Conservation (phyloP, 2,329 filamentous ascomycete species). For the Paracamarosporium sp. region DNA sequence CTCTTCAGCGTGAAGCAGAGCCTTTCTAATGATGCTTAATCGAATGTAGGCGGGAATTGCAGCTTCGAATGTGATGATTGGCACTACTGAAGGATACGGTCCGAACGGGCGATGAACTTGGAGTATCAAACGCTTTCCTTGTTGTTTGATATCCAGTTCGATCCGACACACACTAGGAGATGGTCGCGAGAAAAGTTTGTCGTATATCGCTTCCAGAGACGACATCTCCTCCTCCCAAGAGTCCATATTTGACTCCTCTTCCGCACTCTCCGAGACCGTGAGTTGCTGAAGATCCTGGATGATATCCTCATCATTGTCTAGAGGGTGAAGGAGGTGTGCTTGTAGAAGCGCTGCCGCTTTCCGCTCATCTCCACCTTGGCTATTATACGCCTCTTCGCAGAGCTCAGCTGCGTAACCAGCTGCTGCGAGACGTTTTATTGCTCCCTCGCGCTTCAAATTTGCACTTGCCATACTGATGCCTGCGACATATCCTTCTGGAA, state of each 20-base stretch:
- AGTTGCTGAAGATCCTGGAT: slow-evolving; percentile 42
- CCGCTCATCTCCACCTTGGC: slow-evolving; percentile 73
- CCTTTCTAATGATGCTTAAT: slow-evolving; percentile 82
- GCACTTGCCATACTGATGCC: slow-evolving; percentile 86
- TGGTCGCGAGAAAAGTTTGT: slow-evolving; percentile 63
- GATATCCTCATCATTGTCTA: slow-evolving; percentile 35
- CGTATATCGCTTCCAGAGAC: slow-evolving; percentile 86
- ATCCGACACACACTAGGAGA: slow-evolving; percentile 74
- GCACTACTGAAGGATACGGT: slow-evolving; percentile 72
- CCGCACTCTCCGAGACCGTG: slow-evolving; percentile 48
- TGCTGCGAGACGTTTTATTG: slow-evolving; percentile 80
- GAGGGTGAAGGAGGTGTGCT: slow-evolving; percentile 62
- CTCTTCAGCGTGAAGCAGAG: slow-evolving; percentile 72
- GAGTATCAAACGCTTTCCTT: slow-evolving; percentile 56
- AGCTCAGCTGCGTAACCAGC: slow-evolving; percentile 87
- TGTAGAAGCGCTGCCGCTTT: slow-evolving; percentile 83
- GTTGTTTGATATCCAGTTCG: slow-evolving; percentile 61
- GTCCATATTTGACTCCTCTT: slow-evolving; percentile 54
- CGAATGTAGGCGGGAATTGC: slow-evolving; percentile 90
- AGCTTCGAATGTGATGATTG: slow-evolving; percentile 72
- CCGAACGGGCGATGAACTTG: slow-evolving; percentile 74
- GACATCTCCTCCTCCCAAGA: slow-evolving; percentile 86
- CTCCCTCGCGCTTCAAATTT: slow-evolving; percentile 80
- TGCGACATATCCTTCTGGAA: slow-evolving; percentile 90
- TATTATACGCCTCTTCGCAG: slow-evolving; percentile 78